Evolutionary conservation across 345 rosid genomes (phyloP).

Genomic region (Dipteronia sinensis): DNA sequence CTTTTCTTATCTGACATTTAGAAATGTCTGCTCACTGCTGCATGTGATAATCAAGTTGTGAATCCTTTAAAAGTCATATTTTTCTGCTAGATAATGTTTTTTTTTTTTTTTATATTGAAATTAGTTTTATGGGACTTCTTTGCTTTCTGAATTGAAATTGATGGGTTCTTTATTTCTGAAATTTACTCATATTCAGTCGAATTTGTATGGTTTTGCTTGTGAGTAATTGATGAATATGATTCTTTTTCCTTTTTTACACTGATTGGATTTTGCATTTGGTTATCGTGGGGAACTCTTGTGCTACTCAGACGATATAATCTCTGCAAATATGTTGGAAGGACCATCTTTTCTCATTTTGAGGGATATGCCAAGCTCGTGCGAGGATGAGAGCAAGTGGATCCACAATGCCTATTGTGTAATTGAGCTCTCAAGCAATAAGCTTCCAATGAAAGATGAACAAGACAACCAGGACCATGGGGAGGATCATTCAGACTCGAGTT

Average conservation of each 20-base stretch:
- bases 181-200: neutral
- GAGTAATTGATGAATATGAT: slow-evolving; percentile 10
- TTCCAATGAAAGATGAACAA: slow-evolving; percentile 26
- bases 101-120: neutral
- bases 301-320: slow-evolving; percentile 5
- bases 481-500: slow-evolving; percentile 42
- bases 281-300: slow-evolving; percentile 1
- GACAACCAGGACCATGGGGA: slow-evolving; percentile 21
- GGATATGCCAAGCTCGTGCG: slow-evolving; percentile 47
- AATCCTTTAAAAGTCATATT: neutral
- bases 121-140: neutral
- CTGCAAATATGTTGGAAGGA: slow-evolving; percentile 54
- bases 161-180: neutral
- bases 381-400: slow-evolving; percentile 52
- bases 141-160: neutral
- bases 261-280: slow-evolving; percentile 6
- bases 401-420: slow-evolving; percentile 38
- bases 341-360: slow-evolving; percentile 44
- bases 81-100: neutral
- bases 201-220: neutral
- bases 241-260: neutral
- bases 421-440: slow-evolving; percentile 40
- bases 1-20: neutral
- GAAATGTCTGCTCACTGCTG: neutral
- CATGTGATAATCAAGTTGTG: neutral